Percentiles rank a stretch among this genome's conserved stretches.
Evolutionary conservation across 2,329 filamentous ascomycete genomes (phyloP).

Genomic region (Pestalotiopsis sp.): DNA sequence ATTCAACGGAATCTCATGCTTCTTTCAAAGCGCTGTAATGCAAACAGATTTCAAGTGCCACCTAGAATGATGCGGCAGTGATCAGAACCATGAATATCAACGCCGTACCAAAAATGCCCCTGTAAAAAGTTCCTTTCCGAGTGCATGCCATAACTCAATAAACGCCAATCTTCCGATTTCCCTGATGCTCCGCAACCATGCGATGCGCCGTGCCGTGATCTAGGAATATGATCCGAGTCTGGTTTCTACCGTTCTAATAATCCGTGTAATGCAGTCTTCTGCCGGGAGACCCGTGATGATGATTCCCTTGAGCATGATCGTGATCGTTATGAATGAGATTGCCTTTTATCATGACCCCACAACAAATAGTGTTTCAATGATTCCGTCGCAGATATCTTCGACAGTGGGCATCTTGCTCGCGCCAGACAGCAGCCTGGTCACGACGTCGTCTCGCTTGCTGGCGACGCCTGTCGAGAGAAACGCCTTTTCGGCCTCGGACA

Average conservation of each 20-base stretch:
- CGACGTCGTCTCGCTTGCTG: constrained; percentile 16
- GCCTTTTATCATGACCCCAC: not conserved
- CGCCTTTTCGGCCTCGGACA: constrained; percentile 56
- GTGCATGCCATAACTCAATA: no score
- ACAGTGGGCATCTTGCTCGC: constrained; percentile 25
- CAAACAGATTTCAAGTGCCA: no score
- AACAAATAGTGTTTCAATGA: constrained; percentile 30
- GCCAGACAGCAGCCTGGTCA: constrained; percentile 17
- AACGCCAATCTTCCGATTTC: no score
- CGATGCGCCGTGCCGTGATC: not conserved
- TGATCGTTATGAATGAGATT: not conserved
- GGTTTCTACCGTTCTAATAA: not conserved
- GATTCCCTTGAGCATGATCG: not conserved
- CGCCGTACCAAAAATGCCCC: no score
- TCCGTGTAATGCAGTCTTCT: not conserved
- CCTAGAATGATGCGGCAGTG: no score
- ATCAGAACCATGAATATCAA: no score
- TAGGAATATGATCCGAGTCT: not conserved
- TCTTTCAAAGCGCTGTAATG: not conserved
- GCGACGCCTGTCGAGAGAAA: constrained; percentile 57
- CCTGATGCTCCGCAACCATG: not conserved
- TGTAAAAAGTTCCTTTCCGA: no score
- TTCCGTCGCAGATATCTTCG: constrained; percentile 31
- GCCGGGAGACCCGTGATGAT: not conserved
- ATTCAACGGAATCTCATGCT: not conserved